Conservation (phyloP, 495 filamentous ascomycete genomes). For the Lepidopterella palustris region DNA sequence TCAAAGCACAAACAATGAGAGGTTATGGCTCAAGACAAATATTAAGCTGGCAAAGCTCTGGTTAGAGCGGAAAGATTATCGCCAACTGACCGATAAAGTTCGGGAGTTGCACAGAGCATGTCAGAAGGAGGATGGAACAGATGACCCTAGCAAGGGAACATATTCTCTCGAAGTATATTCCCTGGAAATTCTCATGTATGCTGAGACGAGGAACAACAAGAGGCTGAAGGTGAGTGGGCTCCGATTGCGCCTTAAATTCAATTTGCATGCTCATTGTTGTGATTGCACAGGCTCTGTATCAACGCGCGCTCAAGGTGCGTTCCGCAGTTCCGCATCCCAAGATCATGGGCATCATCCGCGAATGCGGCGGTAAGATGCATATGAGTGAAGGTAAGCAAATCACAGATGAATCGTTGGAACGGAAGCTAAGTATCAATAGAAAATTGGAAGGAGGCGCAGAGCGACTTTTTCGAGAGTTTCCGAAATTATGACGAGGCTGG, state of each 20-base stretch:
- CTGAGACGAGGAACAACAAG: slow-evolving; percentile 94
- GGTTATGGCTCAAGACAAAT: slow-evolving; percentile 96
- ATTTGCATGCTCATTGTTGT: slow-evolving; percentile 23
- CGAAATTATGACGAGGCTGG: slow-evolving; percentile 98
- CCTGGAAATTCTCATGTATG: slow-evolving; percentile 97
- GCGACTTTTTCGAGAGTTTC: slow-evolving; percentile 97
- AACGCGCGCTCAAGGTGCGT: slow-evolving; percentile 79
- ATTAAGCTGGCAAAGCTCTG: slow-evolving; percentile 91
- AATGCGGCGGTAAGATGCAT: slow-evolving; percentile 99
- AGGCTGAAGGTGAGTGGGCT: slow-evolving; percentile 62
- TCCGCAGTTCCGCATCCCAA: slow-evolving; percentile 97
- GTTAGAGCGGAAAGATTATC: slow-evolving; percentile 85
- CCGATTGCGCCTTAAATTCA: background rate
- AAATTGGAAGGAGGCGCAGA: slow-evolving; percentile 96
- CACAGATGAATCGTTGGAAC: background rate
- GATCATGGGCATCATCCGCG: slow-evolving; percentile 97
- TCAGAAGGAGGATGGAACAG: slow-evolving; percentile 78
- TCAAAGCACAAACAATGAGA: slow-evolving; percentile 95
- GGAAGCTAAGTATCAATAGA: slow-evolving; percentile 44
- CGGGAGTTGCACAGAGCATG: slow-evolving; percentile 85
- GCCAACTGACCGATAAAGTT: slow-evolving; percentile 71
- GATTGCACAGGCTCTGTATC: slow-evolving; percentile 59
- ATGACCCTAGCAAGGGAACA: slow-evolving; percentile 93
- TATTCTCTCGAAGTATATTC: slow-evolving; percentile 95
- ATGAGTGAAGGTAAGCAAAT: slow-evolving; percentile 70